Evolutionary conservation across 2,329 filamentous ascomycete genomes (phyloP).

Genomic region (Cryphonectria parasitica): DNA sequence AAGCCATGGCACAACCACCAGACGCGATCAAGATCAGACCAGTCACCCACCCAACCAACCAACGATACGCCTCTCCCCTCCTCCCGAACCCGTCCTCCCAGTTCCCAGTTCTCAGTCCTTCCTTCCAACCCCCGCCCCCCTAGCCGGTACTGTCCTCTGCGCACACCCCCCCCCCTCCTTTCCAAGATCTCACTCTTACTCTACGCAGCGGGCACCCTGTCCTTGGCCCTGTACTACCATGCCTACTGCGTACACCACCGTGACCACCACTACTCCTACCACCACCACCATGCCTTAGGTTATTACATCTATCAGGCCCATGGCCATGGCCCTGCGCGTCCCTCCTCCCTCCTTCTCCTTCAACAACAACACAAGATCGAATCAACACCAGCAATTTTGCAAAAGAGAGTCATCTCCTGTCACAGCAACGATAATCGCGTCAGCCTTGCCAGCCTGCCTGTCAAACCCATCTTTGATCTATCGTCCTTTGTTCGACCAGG

Average conservation of each 20-base stretch:
- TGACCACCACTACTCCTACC: background rate
- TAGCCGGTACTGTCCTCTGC: background rate
- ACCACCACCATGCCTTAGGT: constrained; percentile 10
- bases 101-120: constrained; percentile 4
- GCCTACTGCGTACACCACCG: constrained; percentile 13
- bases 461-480: constrained; percentile 37
- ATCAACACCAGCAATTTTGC: constrained; percentile 46
- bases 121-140: constrained; percentile 8
- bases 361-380: constrained; percentile 55
- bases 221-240: constrained; percentile 9
- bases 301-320: constrained; percentile 25
- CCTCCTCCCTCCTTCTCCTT: constrained; percentile 44
- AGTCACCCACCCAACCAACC: constrained; percentile 1
- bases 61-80: constrained; percentile 1
- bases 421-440: constrained; percentile 63
- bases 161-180: background rate
- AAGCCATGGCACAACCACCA: constrained; percentile 14
- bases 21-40: background rate
- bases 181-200: background rate
- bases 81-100: background rate
- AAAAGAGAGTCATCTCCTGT: constrained; percentile 60
- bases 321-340: constrained; percentile 33
- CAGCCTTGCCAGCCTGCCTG: constrained; percentile 52
- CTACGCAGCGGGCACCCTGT: constrained; percentile 3
- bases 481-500: constrained; percentile 37